Conservation (phyloP, 2,329 filamentous ascomycete genomes). For the Cladophialophora bantiana region DNA sequence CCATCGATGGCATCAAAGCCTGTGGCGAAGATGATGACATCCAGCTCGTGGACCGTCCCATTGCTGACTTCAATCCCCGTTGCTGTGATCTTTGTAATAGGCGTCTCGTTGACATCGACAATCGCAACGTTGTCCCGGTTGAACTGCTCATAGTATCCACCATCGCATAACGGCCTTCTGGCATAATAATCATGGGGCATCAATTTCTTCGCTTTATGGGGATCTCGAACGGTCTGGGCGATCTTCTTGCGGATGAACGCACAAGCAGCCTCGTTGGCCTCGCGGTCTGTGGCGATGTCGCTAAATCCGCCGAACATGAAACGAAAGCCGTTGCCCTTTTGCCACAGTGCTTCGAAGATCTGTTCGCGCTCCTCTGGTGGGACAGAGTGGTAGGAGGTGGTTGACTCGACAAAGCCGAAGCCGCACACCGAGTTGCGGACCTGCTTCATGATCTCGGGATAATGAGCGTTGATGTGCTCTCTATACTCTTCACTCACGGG, state of each 20-base stretch:
- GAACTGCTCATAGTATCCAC: constrained; percentile 54
- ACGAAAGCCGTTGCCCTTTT: constrained; percentile 59
- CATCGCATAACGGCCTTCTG: constrained; percentile 27
- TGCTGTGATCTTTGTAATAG: constrained; percentile 50
- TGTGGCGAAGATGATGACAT: constrained; percentile 45
- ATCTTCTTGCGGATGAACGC: constrained; percentile 63
- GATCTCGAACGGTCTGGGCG: constrained; percentile 59
- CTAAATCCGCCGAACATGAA: constrained; percentile 61
- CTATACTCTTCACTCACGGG: constrained; percentile 27
- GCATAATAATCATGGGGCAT: constrained; percentile 28
- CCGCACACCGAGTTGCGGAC: constrained; percentile 62
- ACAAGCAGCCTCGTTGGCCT: constrained; percentile 61
- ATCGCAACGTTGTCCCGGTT: constrained; percentile 56
- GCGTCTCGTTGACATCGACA: constrained; percentile 52
- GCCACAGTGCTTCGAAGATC: constrained; percentile 58
- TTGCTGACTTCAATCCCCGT: constrained; percentile 51
- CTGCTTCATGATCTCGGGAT: constrained; percentile 45
- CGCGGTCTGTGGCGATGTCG: constrained; percentile 54
- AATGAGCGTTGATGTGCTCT: constrained; percentile 44
- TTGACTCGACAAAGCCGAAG: constrained; percentile 61
- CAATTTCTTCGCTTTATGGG: constrained; percentile 45
- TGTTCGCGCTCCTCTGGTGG: constrained; percentile 47
- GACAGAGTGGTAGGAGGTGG: constrained; percentile 40
- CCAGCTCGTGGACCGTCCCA: constrained; percentile 48
- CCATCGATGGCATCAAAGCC: constrained; percentile 48